Conservation (phyloP, 768 basidiomycete species). For the Flagelloscypha sp. region DNA sequence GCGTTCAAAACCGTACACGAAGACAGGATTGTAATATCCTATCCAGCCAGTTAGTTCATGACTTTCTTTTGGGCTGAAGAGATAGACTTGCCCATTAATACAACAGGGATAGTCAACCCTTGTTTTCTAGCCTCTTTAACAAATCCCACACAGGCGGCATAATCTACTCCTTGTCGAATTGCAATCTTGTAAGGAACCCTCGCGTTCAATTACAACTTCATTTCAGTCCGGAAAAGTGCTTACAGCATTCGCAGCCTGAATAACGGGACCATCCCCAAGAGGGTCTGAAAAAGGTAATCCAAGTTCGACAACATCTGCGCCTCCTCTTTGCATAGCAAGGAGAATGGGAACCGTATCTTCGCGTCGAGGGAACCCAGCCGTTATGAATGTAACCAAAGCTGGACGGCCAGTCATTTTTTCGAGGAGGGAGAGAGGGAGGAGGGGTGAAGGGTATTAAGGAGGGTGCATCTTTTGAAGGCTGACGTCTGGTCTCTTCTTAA, state of each 20-base stretch:
- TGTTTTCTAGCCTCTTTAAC: constrained; percentile 42
- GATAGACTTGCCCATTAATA: constrained; percentile 50
- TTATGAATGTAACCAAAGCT: constrained; percentile 47
- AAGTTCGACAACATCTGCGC: constrained; percentile 59
- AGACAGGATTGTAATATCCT: constrained; percentile 62
- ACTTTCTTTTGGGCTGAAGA: too few relatives aligned
- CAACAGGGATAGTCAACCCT: constrained; percentile 47
- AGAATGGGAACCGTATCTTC: constrained; percentile 47
- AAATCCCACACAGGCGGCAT: constrained; percentile 37
- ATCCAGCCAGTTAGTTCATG: too few relatives aligned
- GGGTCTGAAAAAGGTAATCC: constrained; percentile 62
- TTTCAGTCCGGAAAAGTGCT: constrained; percentile 16
- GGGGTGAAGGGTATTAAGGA: too few relatives aligned
- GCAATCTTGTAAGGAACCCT: too few relatives aligned
- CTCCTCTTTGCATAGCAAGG: constrained; percentile 54
- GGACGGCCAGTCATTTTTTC: too few relatives aligned
- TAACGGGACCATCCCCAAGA: constrained; percentile 57
- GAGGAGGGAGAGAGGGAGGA: too few relatives aligned
- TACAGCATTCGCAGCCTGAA: constrained; percentile 54
- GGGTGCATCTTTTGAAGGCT: too few relatives aligned
- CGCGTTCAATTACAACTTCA: too few relatives aligned
- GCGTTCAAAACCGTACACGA: constrained; percentile 55
- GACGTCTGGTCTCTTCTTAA: too few relatives aligned
- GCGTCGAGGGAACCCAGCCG: constrained; percentile 49
- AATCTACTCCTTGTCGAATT: constrained; percentile 42